phyloP scores from a whole-genome alignment of 805 yeast species.

The Clavispora carvajalis region DNA sequence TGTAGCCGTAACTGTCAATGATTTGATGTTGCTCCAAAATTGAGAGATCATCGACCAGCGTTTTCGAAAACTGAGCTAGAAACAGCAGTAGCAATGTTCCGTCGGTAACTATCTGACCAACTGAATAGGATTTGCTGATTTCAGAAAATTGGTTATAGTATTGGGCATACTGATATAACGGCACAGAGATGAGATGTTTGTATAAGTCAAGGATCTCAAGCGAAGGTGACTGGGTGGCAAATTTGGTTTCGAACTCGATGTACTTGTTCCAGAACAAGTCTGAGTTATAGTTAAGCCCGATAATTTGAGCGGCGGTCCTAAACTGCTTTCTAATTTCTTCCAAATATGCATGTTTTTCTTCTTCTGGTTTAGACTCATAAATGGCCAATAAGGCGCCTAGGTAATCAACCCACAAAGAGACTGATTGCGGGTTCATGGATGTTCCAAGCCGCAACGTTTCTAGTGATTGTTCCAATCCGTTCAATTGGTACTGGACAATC shows the following conservation, averaged over 20 bases:
- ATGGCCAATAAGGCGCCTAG: constrained; percentile 39
- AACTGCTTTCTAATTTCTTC: constrained; percentile 36
- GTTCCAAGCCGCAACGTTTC: constrained; percentile 27
- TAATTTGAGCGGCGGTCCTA: constrained; percentile 39
- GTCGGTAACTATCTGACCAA: constrained; percentile 22
- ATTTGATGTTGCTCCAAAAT: constrained; percentile 35
- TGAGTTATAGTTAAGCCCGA: constrained; percentile 71
- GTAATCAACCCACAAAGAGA: constrained; percentile 70
- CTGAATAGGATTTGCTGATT: constrained; percentile 27
- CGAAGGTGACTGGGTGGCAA: constrained; percentile 22
- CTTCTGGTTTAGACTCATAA: background rate
- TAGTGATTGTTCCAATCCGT: constrained; percentile 50
- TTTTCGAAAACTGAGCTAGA: constrained; percentile 19
- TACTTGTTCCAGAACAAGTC: constrained; percentile 82
- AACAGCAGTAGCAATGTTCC: constrained; percentile 15
- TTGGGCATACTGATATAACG: constrained; percentile 81
- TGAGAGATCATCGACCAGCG: constrained; percentile 22
- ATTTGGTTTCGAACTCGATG: constrained; percentile 42
- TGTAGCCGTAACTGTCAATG: constrained; percentile 40
- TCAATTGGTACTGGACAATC: constrained; percentile 49
- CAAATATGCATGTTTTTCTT: background rate
- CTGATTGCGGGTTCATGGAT: constrained; percentile 49
- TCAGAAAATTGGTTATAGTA: constrained; percentile 53
- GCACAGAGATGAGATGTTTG: constrained; percentile 47
- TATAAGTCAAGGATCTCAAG: constrained; percentile 38